Evolutionary conservation across 345 rosid species (phyloP), one percentile per base, ranked within the genome.

Genomic region (Diplotaxis tenuifolia): DNA sequence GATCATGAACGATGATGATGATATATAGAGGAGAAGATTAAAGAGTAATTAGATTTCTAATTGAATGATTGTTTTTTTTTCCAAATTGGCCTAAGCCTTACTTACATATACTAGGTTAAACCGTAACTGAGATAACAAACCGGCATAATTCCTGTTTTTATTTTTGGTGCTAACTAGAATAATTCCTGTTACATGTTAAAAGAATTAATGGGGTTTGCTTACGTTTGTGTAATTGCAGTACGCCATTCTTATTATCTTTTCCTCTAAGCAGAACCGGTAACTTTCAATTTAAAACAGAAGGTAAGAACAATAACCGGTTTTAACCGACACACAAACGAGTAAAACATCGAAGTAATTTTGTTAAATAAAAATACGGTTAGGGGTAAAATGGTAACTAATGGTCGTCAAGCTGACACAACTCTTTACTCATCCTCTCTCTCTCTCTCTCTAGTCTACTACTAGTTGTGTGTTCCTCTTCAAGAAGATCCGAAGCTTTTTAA

Each of bases 371-470:
- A 11, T 11, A 34, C 11, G 3, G 0, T 2, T 0, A 61, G 32
- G 74, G 73, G 64, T 68, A 68, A 61, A 36, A 18, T 3, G 0
- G 36, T 62, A 75, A 38, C 3, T 68, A 6, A 53, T 29, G 4
- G 20, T 52, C 74, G 79, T 75, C 20, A 14, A 68, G 74, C 69
- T 75, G 69, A 75, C 79, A 74, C 74, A 42, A 66, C 68, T 67
- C 8, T 40, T 12, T 40, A 40, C 18, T 19, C 6, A 0, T 12
- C 42, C 65, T 42, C 52, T 45, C 61, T n/a, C 68, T 20, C 21
- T 52, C 73, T 57, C 1, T 23, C 25, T 23, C 25, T 25, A n/a
- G n/a, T n/a, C n/a, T n/a, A n/a, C 8, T 19, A 15, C 38, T 65
- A 28, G 14, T 49, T 74, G 25, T 58, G 67, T 40, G n/a, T n/a